Conservation (phyloP, 129 eudicot genomes). For the Helichrysum umbraculigerum region DNA sequence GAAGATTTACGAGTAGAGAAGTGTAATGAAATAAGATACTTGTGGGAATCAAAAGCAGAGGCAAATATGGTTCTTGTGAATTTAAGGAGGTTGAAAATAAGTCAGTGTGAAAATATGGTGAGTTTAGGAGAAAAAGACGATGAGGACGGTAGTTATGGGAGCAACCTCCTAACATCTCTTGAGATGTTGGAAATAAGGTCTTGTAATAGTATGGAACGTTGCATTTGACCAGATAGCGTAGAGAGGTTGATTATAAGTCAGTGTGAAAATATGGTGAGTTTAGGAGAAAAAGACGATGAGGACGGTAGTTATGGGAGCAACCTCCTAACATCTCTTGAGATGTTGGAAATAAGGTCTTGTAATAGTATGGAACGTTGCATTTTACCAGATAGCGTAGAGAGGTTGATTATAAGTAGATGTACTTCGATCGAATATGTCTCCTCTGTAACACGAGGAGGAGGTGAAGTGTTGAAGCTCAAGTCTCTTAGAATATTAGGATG, state of each 20-base stretch:
- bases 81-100: constrained; percentile 4
- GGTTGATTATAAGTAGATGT: background rate
- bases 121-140: constrained; percentile 25
- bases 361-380: constrained; percentile 6
- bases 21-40: constrained; percentile 22
- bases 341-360: background rate
- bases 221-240: background rate
- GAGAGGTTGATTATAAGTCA: background rate
- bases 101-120: background rate
- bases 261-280: no score
- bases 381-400: constrained; percentile 5
- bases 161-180: constrained; percentile 21
- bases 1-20: background rate
- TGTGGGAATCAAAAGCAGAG: constrained; percentile 31
- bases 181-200: background rate
- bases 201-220: constrained; percentile 21
- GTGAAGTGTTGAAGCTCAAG: constrained; percentile 1
- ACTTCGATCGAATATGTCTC: background rate
- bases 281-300: constrained; percentile 20
- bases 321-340: constrained; percentile 18
- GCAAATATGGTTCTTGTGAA: no score
- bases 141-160: background rate
- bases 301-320: background rate
- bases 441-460: background rate
- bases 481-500: background rate